Percentiles rank a stretch among this genome's conserved stretches.
Conservation (phyloP, 129 eudicot genomes). For the Smallanthus sonchifolius region DNA sequence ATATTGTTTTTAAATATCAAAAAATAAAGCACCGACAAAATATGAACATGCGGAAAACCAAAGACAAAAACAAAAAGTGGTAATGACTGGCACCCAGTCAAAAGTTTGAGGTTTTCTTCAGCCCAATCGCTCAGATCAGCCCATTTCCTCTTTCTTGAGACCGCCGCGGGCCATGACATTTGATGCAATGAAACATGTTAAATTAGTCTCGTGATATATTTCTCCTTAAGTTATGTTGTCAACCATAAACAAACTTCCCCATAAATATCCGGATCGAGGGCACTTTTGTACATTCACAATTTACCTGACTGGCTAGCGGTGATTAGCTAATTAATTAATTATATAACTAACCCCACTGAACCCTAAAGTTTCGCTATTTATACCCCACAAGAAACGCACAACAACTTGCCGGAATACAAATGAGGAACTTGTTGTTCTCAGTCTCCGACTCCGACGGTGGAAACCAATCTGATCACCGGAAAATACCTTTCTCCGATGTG, state of each 20-base stretch:
- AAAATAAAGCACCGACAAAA: too few species aligned
- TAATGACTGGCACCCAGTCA: too few species aligned
- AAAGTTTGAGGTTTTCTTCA: too few species aligned
- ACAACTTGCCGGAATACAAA: constrained; percentile 25
- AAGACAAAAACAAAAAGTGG: too few species aligned
- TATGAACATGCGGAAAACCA: too few species aligned
- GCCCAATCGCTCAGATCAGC: too few species aligned
- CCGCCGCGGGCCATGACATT: too few species aligned
- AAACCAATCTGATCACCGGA: constrained; percentile 26
- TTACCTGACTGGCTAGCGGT: background rate
- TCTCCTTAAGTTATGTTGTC: too few species aligned
- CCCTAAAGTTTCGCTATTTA: constrained; percentile 27
- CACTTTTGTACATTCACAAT: background rate
- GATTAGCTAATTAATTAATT: background rate
- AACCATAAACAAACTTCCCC: background rate
- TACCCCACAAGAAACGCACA: constrained; percentile 35
- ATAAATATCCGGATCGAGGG: constrained; percentile 19
- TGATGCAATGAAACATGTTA: too few species aligned
- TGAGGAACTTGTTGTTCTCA: constrained; percentile 32
- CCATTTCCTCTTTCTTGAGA: too few species aligned
- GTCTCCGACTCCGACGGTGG: constrained; percentile 24
- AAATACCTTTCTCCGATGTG: constrained; percentile 32
- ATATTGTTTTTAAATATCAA: too few species aligned
- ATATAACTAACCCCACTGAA: constrained; percentile 15
- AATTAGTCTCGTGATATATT: too few species aligned